Evolutionary conservation across 2,329 filamentous ascomycete species (phyloP).

Genomic region (Trichoderma hamatum): DNA sequence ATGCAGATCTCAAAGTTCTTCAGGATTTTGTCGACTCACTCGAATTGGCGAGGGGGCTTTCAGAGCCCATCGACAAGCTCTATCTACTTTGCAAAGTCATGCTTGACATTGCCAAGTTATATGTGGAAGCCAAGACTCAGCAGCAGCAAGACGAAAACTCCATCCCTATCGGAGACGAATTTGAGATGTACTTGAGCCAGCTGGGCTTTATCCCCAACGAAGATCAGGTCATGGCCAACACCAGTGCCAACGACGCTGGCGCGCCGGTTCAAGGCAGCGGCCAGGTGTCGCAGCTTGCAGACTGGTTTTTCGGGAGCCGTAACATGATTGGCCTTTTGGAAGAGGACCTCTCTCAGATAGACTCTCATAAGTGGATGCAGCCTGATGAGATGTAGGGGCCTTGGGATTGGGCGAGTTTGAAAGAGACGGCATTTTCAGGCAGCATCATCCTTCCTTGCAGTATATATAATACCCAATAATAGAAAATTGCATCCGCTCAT

Average conservation of each 20-base stretch:
- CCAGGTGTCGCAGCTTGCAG: constrained; percentile 55
- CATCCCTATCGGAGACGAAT: constrained; percentile 58
- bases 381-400: constrained; percentile 20
- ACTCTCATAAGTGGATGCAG: constrained; percentile 42
- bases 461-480: neutral
- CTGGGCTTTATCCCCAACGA: constrained; percentile 60
- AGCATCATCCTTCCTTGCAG: neutral
- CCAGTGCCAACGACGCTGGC: constrained; percentile 30
- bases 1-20: constrained; percentile 57
- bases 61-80: constrained; percentile 62
- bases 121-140: constrained; percentile 61
- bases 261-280: constrained; percentile 34
- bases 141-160: constrained; percentile 52
- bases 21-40: constrained; percentile 61
- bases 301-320: constrained; percentile 68
- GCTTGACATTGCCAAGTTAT: constrained; percentile 62
- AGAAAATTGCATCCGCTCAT: neutral
- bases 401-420: neutral
- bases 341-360: constrained; percentile 57
- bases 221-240: constrained; percentile 36
- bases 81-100: constrained; percentile 66
- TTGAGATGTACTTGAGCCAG: constrained; percentile 66
- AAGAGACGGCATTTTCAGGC: neutral
- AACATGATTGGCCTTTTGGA: constrained; percentile 68
- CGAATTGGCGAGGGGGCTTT: constrained; percentile 53